Base-by-base conservation (phyloP, 1,284 basidiomycete genomes). In the Irpex sp. region DNA sequence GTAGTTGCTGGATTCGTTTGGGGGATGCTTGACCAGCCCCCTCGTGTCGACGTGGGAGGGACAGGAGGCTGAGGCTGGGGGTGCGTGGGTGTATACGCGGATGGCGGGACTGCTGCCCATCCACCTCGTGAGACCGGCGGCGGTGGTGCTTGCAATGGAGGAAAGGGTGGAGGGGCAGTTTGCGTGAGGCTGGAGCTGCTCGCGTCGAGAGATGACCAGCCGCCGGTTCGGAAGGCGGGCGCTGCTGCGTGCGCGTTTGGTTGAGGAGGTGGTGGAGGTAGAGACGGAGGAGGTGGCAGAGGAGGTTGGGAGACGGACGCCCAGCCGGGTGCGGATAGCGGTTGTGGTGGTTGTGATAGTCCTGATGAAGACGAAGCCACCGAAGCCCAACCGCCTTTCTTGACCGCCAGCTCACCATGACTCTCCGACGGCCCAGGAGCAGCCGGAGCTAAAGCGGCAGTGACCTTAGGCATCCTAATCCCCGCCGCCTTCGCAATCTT, bases 401-500 rank as follows among this genome's bases (percentile, higher is more conserved):
- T 77, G 80, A 45, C 23, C 23, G 60, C 19, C 5, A 64, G 42
- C 62, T 58, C 64, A 33, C 37, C 66, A 67, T 6, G 56, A 61
- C 67, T 56, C 21, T 67, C 42, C 10, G 58, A 42, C n/a, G 57
- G 36, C 16, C 28, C 35, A 16, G 53, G 53, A 18, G 60, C 37
- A 21, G 53, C 7, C 12, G 47, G 19, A 33, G 57, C 51, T 16
- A 66, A 61, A 9, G 66, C 49, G 7, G 69, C 63, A 5, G 71
- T 62, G 28, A 83, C 77, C 67, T 85, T 87, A 0, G 80, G 70
- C 75, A 91, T 83, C 72, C 82, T 89, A 66, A 92, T 83, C 4
- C 91, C 90, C 45, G 82, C 84, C 0, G 91, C 90, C 61, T 84
- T 87, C 9, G 90, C 90, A 45, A 91, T 83, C 72, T 91, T 91